Evolutionary conservation across 2,329 filamentous ascomycete genomes (phyloP).

Genomic region (Cladosporium austrohemisphaericum): DNA sequence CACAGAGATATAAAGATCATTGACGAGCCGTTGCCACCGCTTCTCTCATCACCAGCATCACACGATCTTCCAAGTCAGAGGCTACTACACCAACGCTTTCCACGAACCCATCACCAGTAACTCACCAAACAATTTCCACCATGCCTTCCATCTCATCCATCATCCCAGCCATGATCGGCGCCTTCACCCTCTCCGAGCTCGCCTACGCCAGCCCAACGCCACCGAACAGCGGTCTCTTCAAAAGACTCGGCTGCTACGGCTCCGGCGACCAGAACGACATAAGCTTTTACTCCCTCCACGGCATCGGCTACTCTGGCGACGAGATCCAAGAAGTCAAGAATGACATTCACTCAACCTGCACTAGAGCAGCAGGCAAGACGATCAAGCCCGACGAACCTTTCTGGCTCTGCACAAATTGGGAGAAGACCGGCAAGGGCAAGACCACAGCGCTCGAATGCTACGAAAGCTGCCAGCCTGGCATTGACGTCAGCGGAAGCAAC

Average conservation of each 20-base stretch:
- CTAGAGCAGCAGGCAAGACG: conserved; percentile 5
- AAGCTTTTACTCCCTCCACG: background rate
- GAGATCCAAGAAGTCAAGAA: conserved; percentile 1
- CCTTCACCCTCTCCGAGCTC: background rate
- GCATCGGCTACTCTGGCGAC: background rate
- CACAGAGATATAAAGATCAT: background rate
- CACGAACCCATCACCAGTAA: background rate
- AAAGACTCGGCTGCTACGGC: conserved; percentile 9
- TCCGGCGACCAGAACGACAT: background rate
- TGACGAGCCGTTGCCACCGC: background rate
- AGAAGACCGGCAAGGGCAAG: conserved; percentile 5
- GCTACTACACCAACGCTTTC: background rate
- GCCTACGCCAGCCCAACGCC: background rate
- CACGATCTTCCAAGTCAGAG: background rate
- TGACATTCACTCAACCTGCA: conserved; percentile 9
- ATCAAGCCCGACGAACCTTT: conserved; percentile 5
- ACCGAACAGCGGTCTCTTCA: conserved; percentile 6
- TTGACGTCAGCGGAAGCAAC: conserved; percentile 4
- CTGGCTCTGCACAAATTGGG: conserved; percentile 9
- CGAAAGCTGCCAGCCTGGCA: conserved; percentile 9
- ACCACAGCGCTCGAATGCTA: background rate
- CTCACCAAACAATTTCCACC: background rate
- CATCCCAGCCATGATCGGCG: conserved; percentile 2
- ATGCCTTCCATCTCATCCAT: conserved; percentile 7
- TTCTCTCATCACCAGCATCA: conserved; percentile 1